These are phyloP conservation scores for Tagetes patula DNA, from an alignment of 129 eudicot genomes.

Conservation along the genomic window DNA sequence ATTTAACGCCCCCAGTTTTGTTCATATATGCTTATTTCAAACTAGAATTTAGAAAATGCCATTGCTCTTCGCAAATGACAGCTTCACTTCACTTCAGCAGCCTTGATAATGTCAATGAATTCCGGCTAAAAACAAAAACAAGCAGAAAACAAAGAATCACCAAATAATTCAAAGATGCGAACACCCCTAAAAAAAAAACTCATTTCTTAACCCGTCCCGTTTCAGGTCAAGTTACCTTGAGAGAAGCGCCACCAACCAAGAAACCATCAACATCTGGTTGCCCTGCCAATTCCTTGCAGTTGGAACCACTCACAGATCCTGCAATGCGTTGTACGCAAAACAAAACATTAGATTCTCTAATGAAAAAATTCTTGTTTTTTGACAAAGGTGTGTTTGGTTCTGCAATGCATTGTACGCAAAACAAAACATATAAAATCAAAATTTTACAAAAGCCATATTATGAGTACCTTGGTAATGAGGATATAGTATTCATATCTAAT, in stretches of 20 bases:
- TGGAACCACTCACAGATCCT: conserved; percentile 92
- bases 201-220: not conserved
- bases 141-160: not conserved
- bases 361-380: not conserved
- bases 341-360: not conserved
- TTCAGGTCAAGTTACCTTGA: conserved; percentile 52
- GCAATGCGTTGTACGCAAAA: not conserved
- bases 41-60: conserved; percentile 10
- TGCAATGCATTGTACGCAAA: too few relatives aligned
- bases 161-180: not conserved
- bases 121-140: conserved; percentile 54
- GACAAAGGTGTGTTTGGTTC: not conserved
- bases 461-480: too few relatives aligned
- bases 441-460: too few relatives aligned
- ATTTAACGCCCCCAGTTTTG: conserved; percentile 5
- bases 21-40: conserved; percentile 27
- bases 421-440: too few relatives aligned
- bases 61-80: conserved; percentile 32
- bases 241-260: conserved; percentile 97
- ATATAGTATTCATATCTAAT: too few relatives aligned
- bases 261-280: conserved; percentile 94
- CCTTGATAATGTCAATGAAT: conserved; percentile 89
- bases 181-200: not conserved
- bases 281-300: conserved; percentile 85
- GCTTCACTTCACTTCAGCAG: conserved; percentile 81